These are phyloP conservation scores for Dryas drummondii DNA, from an alignment of 306 rosid genomes.

Conservation along the genomic window DNA sequence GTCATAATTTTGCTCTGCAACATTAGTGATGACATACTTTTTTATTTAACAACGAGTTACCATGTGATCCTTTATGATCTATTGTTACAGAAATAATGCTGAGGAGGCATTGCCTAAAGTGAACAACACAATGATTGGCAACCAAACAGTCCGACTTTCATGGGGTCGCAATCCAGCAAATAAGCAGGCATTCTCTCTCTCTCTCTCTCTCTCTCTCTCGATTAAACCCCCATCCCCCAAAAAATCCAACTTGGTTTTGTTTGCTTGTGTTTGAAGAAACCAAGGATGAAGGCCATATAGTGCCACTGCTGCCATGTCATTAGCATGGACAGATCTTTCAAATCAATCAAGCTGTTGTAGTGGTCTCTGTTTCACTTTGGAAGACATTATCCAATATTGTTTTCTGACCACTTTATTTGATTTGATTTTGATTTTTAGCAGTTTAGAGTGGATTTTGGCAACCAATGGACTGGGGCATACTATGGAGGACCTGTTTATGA, in stretches of 20 bases:
- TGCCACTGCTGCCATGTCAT: not conserved
- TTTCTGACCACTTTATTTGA: slow-evolving; percentile 19
- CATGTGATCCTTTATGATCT: slow-evolving; percentile 24
- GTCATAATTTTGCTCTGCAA: slow-evolving; percentile 10
- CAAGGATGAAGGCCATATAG: not conserved
- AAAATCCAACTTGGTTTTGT: not conserved
- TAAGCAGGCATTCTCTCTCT: slow-evolving; percentile 60
- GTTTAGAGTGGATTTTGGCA: slow-evolving; percentile 68
- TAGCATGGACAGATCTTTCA: not conserved
- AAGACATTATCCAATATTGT: not conserved
- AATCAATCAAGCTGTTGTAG: too few relatives aligned
- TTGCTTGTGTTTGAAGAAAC: not conserved
- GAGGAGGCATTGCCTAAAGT: slow-evolving; percentile 94
- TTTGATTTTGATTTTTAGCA: slow-evolving; percentile 39
- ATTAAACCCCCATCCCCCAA: not conserved
- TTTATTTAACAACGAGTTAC: slow-evolving; percentile 4
- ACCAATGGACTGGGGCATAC: slow-evolving; percentile 73
- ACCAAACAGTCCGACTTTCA: slow-evolving; percentile 93
- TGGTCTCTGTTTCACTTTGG: too few relatives aligned
- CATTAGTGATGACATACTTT: not conserved
- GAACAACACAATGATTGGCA: slow-evolving; percentile 78
- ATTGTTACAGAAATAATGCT: slow-evolving; percentile 69
- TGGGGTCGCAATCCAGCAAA: slow-evolving; percentile 99
- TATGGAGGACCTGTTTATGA: slow-evolving; percentile 78
- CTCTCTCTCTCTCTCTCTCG: slow-evolving; percentile 10